Evolutionary conservation across 257 asterid species (phyloP), one percentile per base, ranked within the genome.

Genomic region (Lycium barbarum): DNA sequence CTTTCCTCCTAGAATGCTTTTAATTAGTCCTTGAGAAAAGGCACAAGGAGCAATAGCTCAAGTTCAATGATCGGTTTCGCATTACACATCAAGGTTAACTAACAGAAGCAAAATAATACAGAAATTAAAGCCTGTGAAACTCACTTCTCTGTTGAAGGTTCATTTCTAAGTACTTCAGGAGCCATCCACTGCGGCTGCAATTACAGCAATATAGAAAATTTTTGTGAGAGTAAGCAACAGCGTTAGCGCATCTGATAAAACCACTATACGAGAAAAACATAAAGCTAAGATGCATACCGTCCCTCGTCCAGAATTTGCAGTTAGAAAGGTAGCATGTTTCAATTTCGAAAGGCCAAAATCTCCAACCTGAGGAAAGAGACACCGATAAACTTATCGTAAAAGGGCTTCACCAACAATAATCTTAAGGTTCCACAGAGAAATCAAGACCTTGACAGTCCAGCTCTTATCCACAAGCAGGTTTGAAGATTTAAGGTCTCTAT

Each of bases 151-250:
- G 94, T 93, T 78, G 95, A 93, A 74, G 88, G 95, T 83, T 94
- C 98, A 57, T 89, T 93, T 22, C 97, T 91, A 45, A 94, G 96
- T 61, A 93, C 94, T 93, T 94, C 98, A 70, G 98, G 98, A 83
- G 98, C 98, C 97, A 94, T 94, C 96, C 97, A 94, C 86, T 92
- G 95, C 45, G 97, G 95, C 98, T 94, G 95, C 89, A 57, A 66
- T 57, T 49, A 22, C 6, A 58, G 87, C 40, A 54, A 67, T 67
- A 51, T 40, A 53, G 61, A 66, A 57, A 83, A 79, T 63, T 65
- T 81, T n/a, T 9, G 18, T 5, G 55, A 33, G n/a, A 36, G 70
- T 81, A 8, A 63, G 14, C 54, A n/a, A 59, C 17, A 6, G 26
- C 33, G 14, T 54, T 26, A 53, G 70, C 18, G 0, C 51, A 51